phyloP scores from a whole-genome alignment of 2,329 filamentous ascomycete species.

The Phaeophleospora eucalypticola region DNA sequence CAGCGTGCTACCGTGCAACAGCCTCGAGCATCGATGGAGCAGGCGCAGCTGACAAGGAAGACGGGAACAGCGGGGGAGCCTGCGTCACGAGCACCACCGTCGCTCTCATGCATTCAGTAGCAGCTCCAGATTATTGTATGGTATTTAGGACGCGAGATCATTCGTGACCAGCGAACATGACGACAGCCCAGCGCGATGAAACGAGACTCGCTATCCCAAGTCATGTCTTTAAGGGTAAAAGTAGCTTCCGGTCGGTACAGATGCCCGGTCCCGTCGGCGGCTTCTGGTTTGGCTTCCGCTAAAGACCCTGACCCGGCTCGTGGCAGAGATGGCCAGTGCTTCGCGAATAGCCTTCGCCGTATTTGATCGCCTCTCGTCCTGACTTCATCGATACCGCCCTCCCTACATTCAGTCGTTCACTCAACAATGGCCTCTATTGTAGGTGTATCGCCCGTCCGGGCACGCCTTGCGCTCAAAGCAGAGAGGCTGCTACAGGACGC shows the following conservation, averaged over 20 bases:
- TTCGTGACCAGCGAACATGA: not conserved
- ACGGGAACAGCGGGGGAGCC: not conserved
- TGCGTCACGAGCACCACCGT: not conserved
- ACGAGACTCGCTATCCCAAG: no score
- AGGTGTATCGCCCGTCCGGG: constrained; percentile 20
- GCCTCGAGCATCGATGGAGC: no score
- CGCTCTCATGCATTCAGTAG: not conserved
- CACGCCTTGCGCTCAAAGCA: constrained; percentile 19
- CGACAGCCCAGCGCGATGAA: no score
- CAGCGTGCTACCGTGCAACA: not conserved
- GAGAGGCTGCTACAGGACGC: constrained; percentile 18
- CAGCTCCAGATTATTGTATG: no score
- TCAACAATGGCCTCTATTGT: constrained; percentile 19
- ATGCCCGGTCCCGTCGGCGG: not conserved
- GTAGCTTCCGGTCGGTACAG: no score
- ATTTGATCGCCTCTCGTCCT: not conserved
- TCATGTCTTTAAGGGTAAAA: no score
- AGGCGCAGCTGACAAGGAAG: not conserved
- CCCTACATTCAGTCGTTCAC: not conserved
- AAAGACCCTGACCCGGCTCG: not conserved
- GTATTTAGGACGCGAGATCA: no score
- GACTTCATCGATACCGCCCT: not conserved
- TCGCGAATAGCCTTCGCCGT: not conserved
- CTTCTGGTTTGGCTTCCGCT: not conserved
- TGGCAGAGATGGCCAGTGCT: not conserved